Base-by-base conservation (phyloP, 331 rosid genomes). In the Saraca asoca region DNA sequence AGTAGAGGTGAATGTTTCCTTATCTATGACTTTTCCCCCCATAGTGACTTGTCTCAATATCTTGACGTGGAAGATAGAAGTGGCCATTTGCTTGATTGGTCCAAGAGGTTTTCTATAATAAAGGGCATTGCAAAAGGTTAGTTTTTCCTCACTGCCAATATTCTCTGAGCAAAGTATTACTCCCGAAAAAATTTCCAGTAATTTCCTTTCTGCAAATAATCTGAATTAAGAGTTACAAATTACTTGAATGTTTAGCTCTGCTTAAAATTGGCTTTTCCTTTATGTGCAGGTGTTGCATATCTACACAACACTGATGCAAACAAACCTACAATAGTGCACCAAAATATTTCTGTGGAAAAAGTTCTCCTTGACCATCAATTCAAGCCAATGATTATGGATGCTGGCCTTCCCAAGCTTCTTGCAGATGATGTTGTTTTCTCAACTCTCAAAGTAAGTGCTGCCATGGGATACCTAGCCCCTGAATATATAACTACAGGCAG, bases 401-500 rank as follows among this genome's bases (percentile, higher is more conserved):
- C 95, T 1, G 96, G 89, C 62, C 89, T 90, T 35, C 90, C 96
- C 0, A 83, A 80, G 86, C 90, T 94, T 80, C 96, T 94, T 6
- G 98, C 97, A n/a, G 96, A 94, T 62, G 98, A 94, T 73, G 83
- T 90, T 37, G 87, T 90, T 73, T 90, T 86, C 84, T 90, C 95
- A 12, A 85, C 92, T 62, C 85, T 94, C 14, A 94, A 94, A 82
- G 82, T 81, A 6, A 94, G 99, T 70, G 99, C 99, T 33, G 97
- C 99, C 24, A 90, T 90, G 98, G 98, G 98, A 75, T 94, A 90
- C 81, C 79, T 94, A 12, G 98, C 98, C 55, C 97, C 97, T 0
- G 98, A 94, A 74, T 94, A 94, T 79, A 80, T 90, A 9, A 88
- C 86, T 5, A 90, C 96, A 0, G 98, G 97, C 45, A 94, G 96